A percentile compares a stretch with the other conserved stretches of the same genome.
phyloP scores from a whole-genome alignment of 2,329 filamentous ascomycete genomes.

The Microdochium bolleyi region DNA sequence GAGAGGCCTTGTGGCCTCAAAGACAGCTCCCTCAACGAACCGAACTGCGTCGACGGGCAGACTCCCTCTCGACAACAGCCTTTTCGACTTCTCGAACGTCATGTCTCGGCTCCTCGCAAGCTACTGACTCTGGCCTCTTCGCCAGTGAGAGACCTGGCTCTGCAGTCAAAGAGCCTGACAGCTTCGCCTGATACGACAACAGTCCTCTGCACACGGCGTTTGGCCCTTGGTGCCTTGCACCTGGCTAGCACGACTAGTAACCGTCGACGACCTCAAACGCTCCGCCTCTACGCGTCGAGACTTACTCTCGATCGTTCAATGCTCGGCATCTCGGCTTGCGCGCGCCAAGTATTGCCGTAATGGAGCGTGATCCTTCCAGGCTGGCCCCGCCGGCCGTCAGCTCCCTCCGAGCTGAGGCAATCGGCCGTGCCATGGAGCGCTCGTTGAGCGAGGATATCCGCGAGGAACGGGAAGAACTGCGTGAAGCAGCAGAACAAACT shows the following conservation, averaged over 20 bases:
- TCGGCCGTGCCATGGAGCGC: conserved; percentile 45
- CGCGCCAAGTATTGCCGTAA: conserved; percentile 10
- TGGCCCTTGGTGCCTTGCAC: no score
- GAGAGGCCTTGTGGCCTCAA: neutral
- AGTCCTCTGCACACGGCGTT: neutral
- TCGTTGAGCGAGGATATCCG: conserved; percentile 83
- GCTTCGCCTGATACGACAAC: conserved; percentile 2
- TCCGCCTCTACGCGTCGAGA: neutral
- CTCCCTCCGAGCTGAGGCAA: conserved; percentile 40
- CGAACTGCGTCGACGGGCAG: neutral
- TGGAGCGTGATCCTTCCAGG: conserved; percentile 35
- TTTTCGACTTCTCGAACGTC: conserved; percentile 13
- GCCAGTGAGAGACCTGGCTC: conserved; percentile 24
- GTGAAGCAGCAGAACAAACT: conserved; percentile 92
- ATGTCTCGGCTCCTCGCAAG: conserved; percentile 27
- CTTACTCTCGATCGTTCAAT: conserved; percentile 1
- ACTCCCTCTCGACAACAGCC: neutral
- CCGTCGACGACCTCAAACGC: neutral
- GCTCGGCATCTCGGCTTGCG: neutral
- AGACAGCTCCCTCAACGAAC: neutral
- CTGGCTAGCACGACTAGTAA: no score
- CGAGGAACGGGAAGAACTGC: conserved; percentile 87
- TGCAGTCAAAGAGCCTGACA: conserved; percentile 8
- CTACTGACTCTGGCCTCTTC: conserved; percentile 29
- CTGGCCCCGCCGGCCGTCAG: conserved; percentile 46